Conservation (phyloP, 2,329 filamentous ascomycete species). For the Aureobasidium vineae region DNA sequence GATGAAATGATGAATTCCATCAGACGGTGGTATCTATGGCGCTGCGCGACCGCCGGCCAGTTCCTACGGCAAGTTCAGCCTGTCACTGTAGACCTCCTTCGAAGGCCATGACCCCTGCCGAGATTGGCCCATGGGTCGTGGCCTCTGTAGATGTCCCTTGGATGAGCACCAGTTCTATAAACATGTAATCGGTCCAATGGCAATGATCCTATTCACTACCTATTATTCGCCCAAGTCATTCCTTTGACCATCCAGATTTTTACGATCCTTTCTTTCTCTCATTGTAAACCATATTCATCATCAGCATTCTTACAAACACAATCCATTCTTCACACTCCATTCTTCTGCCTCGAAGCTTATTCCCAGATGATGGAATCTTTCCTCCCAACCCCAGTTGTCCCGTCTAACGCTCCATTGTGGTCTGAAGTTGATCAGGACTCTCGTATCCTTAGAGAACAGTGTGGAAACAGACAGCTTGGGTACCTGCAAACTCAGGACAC, state of each 20-base stretch:
- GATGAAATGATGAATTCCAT: constrained; percentile 24
- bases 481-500: constrained; percentile 28
- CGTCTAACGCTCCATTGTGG: constrained; percentile 45
- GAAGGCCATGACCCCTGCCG: constrained; percentile 19
- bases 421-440: constrained; percentile 28
- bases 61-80: constrained; percentile 24
- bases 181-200: constrained; percentile 25
- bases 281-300: constrained; percentile 30
- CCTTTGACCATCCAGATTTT: constrained; percentile 44
- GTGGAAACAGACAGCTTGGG: constrained; percentile 43
- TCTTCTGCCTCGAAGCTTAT: constrained; percentile 38
- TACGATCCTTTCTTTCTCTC: constrained; percentile 41
- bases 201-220: background rate
- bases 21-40: constrained; percentile 13
- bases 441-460: constrained; percentile 45
- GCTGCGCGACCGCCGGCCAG: constrained; percentile 19
- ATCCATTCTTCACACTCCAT: constrained; percentile 31
- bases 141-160: constrained; percentile 24
- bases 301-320: constrained; percentile 44
- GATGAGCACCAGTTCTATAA: constrained; percentile 24
- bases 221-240: constrained; percentile 40
- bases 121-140: constrained; percentile 24
- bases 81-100: constrained; percentile 19
- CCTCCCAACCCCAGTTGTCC: constrained; percentile 43
- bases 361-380: constrained; percentile 35